Evolutionary conservation across 2,329 filamentous ascomycete genomes (phyloP).

Genomic region (Apiospora hydei): DNA sequence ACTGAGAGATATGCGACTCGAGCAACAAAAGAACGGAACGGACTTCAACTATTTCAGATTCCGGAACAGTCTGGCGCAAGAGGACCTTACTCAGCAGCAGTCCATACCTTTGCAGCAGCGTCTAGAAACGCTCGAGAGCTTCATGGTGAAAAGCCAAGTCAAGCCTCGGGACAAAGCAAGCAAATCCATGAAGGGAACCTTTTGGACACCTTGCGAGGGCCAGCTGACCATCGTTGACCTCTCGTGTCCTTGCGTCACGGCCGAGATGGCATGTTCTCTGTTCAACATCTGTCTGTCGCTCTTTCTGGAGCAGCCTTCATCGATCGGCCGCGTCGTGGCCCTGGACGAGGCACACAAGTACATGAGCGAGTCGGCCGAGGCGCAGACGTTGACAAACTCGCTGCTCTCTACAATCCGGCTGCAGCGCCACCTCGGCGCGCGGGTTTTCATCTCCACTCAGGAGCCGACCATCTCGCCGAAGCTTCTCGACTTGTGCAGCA

Average conservation of each 20-base stretch:
- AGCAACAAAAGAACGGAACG: constrained; percentile 46
- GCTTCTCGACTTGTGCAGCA: constrained; percentile 74
- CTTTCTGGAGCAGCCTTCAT: constrained; percentile 63
- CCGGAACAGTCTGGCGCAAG: constrained; percentile 43
- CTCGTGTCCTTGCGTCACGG: constrained; percentile 73
- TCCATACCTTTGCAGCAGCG: constrained; percentile 63
- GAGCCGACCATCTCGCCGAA: constrained; percentile 75
- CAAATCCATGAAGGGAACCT: constrained; percentile 28
- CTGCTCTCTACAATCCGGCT: constrained; percentile 70
- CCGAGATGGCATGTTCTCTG: constrained; percentile 71
- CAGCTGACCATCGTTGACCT: constrained; percentile 74
- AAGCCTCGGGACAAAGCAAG: constrained; percentile 32
- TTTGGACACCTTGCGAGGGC: constrained; percentile 43
- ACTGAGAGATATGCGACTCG: constrained; percentile 61
- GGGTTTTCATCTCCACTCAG: constrained; percentile 78
- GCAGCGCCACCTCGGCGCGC: constrained; percentile 72
- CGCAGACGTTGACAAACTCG: constrained; percentile 64
- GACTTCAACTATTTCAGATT: constrained; percentile 61
- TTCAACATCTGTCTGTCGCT: constrained; percentile 76
- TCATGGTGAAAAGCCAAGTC: constrained; percentile 52
- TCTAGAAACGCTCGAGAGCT: constrained; percentile 69
- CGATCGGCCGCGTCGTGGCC: constrained; percentile 67
- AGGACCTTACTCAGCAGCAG: constrained; percentile 57
- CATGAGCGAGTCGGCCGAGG: constrained; percentile 65
- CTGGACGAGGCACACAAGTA: constrained; percentile 84